Evolutionary conservation across 805 yeast genomes (phyloP), one percentile per base, ranked within the genome.

Genomic region (Vanderwaltozyma yarrowii): DNA sequence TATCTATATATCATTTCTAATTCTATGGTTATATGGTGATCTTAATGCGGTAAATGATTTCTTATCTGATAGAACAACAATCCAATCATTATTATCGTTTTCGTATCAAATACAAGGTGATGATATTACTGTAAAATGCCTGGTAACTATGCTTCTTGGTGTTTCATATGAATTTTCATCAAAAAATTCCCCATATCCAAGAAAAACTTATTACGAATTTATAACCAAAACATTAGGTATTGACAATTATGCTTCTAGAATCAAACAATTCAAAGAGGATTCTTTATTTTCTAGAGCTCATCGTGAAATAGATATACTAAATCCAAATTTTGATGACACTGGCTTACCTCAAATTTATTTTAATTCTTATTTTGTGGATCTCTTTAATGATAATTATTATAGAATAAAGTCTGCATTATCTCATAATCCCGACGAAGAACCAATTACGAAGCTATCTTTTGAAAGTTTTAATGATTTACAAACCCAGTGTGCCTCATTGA

Each of bases 301-400:
- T 13, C 75, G 71, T n/a, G 70, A 67, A 3, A 69, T 69, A 2
- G 63, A 65, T 17, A 63, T 74, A 20, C 57, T 73, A 18, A 64
- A 67, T 14, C 73, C 78, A 2, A 66, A 67, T 4, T 70, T 73
- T 44, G 95, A 86, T 54, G 79, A 76, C 2, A 77, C 94, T 1
- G 98, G 98, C 1, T 69, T 89, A 30, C 98, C 97, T 0, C 74
- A 76, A 41, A 81, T 89, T 1, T 86, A 72, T 50, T 80, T 92
- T 52, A 80, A 78, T 41, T 54, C 71, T 0, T 60, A 68, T 2
- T 85, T 85, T 54, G 76, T 83, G 3, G 64, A 63, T 3, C 62
- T 87, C 36, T 62, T 92, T 31, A 77, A 76, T 44, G 92, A 81
- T 2, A 81, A 85, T 49, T 75, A 71, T 44, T 59, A 67, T 23